A percentile compares a stretch with the other conserved stretches of the same genome.
Evolutionary conservation across 805 yeast species (phyloP).

Genomic region (Nakazawaea pomicola): DNA sequence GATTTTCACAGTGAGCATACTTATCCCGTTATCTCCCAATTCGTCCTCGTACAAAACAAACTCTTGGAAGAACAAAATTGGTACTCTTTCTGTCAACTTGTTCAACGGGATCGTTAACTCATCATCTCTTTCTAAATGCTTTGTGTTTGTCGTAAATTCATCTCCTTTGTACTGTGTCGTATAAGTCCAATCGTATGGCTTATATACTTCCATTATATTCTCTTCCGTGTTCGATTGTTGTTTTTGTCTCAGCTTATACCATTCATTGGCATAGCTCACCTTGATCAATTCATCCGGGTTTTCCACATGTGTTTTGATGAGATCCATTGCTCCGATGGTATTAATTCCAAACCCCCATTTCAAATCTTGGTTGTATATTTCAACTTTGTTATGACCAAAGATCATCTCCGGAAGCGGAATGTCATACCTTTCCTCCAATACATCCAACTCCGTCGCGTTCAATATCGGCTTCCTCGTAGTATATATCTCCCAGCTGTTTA

Average conservation of each 20-base stretch:
- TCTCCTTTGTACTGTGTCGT: conserved; percentile 76
- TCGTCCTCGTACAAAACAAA: conserved; percentile 90
- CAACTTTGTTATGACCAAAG: conserved; percentile 76
- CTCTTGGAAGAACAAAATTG: conserved; percentile 86
- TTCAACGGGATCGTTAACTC: conserved; percentile 56
- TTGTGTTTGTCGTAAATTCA: conserved; percentile 15
- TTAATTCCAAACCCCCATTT: conserved; percentile 58
- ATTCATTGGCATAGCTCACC: conserved; percentile 84
- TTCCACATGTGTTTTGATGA: conserved; percentile 44
- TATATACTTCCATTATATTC: conserved; percentile 51
- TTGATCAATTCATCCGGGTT: conserved; percentile 38
- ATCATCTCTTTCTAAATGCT: conserved; percentile 25
- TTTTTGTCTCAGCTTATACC: conserved; percentile 48
- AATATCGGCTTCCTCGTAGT: conserved; percentile 75
- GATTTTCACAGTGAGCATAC: conserved; percentile 70
- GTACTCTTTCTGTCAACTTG: conserved; percentile 68
- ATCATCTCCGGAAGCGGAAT: conserved; percentile 97
- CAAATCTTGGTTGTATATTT: conserved; percentile 35
- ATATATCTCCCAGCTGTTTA: conserved; percentile 71
- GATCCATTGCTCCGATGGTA: conserved; percentile 68
- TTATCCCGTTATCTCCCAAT: conserved; percentile 91
- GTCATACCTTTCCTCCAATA: conserved; percentile 52
- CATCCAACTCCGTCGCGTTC: conserved; percentile 67
- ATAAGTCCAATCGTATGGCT: conserved; percentile 97
- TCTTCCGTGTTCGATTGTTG: conserved; percentile 24